Conservation (phyloP, 192 early-diverging fungal genomes). For the Umbelopsis vinacea region DNA sequence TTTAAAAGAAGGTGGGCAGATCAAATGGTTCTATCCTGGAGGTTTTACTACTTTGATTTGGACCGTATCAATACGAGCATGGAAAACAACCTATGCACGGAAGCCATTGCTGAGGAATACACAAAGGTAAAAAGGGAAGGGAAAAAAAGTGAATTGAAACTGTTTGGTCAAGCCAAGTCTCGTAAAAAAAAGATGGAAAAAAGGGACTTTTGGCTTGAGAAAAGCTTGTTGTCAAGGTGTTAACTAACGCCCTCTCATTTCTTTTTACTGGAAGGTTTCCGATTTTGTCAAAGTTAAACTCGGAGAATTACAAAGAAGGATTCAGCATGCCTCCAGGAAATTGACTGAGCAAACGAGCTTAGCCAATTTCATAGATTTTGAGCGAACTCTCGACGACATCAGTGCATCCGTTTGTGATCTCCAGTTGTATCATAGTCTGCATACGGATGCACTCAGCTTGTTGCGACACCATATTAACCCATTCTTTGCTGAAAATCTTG, state of each 20-base stretch:
- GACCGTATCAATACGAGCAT: slow-evolving; percentile 5
- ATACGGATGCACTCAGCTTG: neutral
- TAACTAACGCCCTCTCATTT: neutral
- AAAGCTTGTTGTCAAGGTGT: neutral
- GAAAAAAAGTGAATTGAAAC: neutral
- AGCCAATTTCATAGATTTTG: slow-evolving; percentile 13
- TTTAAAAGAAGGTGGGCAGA: slow-evolving; percentile 1
- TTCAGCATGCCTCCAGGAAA: neutral
- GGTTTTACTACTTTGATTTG: slow-evolving; percentile 20
- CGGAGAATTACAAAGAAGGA: slow-evolving; percentile 21
- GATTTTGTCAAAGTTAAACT: slow-evolving; percentile 19
- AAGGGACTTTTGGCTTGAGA: neutral
- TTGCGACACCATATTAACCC: neutral
- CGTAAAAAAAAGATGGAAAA: neutral
- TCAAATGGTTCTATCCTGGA: slow-evolving; percentile 3
- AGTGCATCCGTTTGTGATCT: neutral
- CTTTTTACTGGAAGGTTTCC: slow-evolving; percentile 5
- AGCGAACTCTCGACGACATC: neutral
- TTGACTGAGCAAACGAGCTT: neutral
- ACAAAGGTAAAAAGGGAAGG: neutral
- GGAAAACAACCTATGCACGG: neutral
- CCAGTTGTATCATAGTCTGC: neutral
- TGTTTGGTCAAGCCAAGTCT: neutral
- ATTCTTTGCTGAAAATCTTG: slow-evolving; percentile 3
- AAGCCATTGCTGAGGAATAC: neutral